A percentile compares a stretch with the other conserved stretches of the same genome.
phyloP scores from a whole-genome alignment of 208 protist genomes.

The Histomonas meleagridis region DNA sequence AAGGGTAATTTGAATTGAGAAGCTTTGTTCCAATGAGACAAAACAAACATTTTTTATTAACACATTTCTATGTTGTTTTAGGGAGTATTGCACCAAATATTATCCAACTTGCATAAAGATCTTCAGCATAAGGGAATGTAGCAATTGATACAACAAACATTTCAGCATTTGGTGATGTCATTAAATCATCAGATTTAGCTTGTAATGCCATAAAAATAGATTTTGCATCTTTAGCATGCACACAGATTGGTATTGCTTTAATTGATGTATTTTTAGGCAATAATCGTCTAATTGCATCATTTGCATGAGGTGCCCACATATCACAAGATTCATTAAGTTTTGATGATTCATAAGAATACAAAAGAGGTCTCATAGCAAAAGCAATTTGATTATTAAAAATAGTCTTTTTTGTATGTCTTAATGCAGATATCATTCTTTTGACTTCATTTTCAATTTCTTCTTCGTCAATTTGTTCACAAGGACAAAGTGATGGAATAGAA shows the following conservation, averaged over 20 bases:
- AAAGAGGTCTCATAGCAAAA: not conserved
- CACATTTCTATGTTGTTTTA: no score
- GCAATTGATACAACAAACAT: not conserved
- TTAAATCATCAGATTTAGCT: not conserved
- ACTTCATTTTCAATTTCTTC: not conserved
- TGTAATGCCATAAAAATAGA: not conserved
- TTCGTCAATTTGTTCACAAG: not conserved
- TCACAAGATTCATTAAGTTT: slow-evolving; percentile 7
- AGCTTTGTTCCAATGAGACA: no score
- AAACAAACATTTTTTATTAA: no score
- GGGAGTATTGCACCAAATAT: slow-evolving; percentile 10
- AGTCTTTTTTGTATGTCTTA: not conserved
- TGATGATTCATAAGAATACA: not conserved
- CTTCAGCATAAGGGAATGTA: not conserved
- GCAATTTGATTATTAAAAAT: not conserved
- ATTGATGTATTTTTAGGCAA: not conserved
- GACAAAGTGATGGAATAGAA: not conserved
- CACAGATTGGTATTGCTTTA: not conserved
- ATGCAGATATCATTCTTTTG: not conserved
- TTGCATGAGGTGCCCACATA: not conserved
- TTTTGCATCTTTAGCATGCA: not conserved
- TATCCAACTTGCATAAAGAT: slow-evolving; percentile 19
- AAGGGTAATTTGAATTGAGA: no score
- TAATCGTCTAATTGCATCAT: not conserved
- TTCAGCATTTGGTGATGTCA: not conserved